phyloP scores from a whole-genome alignment of 2,329 filamentous ascomycete genomes.

The Hortaea werneckii region DNA sequence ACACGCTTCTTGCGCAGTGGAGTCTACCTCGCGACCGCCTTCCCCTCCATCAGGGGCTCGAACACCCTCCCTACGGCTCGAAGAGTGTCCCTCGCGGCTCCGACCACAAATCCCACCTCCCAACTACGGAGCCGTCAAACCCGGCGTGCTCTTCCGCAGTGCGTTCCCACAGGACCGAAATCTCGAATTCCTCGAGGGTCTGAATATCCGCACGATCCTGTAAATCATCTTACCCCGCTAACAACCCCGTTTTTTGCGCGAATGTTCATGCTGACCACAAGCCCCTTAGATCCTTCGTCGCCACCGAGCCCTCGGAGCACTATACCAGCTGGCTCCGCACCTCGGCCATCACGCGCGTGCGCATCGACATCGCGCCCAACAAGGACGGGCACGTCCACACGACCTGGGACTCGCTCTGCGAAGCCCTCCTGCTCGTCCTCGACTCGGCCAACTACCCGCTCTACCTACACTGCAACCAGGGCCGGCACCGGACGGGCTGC shows the following conservation, averaged over 20 bases:
- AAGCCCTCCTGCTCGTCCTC: conserved; percentile 61
- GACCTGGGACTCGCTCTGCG: conserved; percentile 54
- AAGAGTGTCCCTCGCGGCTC: conserved; percentile 25
- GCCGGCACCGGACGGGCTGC: conserved; percentile 86
- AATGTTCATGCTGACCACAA: conserved; percentile 5
- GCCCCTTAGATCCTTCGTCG: conserved; percentile 38
- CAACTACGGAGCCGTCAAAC: conserved; percentile 69
- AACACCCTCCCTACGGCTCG: conserved; percentile 12
- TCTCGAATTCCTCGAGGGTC: conserved; percentile 55
- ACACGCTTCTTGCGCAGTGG: not conserved
- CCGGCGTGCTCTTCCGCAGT: conserved; percentile 67
- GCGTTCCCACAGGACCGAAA: conserved; percentile 66
- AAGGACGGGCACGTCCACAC: conserved; percentile 60
- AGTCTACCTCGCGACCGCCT: conserved; percentile 14
- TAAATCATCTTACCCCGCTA: conserved; percentile 31
- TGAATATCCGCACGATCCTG: conserved; percentile 72
- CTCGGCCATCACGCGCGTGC: conserved; percentile 60
- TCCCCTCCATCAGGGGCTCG: conserved; percentile 16
- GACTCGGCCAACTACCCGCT: conserved; percentile 67
- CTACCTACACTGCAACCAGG: conserved; percentile 87
- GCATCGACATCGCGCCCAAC: conserved; percentile 76
- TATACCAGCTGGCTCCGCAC: conserved; percentile 52
- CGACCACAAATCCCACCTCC: conserved; percentile 39
- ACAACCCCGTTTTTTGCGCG: not conserved
- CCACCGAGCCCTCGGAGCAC: conserved; percentile 35